These are phyloP conservation scores for Trichoderma aggressivum DNA, from an alignment of 2,329 filamentous ascomycete species.

Conservation along the genomic window DNA sequence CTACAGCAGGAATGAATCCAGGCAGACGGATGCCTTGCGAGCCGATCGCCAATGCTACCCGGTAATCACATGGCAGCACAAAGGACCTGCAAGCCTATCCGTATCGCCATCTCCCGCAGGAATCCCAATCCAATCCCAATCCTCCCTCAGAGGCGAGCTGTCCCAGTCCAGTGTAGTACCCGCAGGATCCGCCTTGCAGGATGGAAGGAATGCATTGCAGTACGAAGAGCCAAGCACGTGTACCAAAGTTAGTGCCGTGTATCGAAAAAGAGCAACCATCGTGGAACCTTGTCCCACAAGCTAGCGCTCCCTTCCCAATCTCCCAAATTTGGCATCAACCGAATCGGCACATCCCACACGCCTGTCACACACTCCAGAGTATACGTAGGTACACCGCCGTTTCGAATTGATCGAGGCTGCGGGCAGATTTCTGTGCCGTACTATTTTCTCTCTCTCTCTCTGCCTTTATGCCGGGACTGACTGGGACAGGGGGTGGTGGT, in stretches of 20 bases:
- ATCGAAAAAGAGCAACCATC: background rate
- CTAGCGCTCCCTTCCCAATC: slow-evolving; percentile 10
- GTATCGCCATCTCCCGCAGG: background rate
- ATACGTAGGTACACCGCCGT: slow-evolving; percentile 9
- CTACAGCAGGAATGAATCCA: background rate
- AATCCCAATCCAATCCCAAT: no score
- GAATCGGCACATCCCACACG: slow-evolving; percentile 8
- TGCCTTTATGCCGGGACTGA: background rate
- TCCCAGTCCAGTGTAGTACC: background rate
- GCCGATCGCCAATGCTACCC: background rate
- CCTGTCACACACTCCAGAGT: background rate
- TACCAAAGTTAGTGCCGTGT: background rate
- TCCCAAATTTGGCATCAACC: slow-evolving; percentile 12
- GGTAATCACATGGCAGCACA: background rate
- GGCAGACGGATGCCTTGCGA: background rate
- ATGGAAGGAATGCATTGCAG: background rate
- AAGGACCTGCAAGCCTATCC: background rate
- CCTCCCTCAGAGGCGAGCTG: background rate
- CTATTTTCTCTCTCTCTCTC: background rate
- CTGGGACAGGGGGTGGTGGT: background rate
- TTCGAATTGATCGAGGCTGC: slow-evolving; percentile 16
- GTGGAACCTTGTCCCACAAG: background rate
- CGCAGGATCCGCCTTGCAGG: slow-evolving; percentile 12
- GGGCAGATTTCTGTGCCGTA: slow-evolving; percentile 13
- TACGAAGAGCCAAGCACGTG: background rate